Percentiles rank a stretch among this genome's conserved stretches.
Conservation (phyloP, 2,329 filamentous ascomycete genomes). For the Lithohypha guttulata region DNA sequence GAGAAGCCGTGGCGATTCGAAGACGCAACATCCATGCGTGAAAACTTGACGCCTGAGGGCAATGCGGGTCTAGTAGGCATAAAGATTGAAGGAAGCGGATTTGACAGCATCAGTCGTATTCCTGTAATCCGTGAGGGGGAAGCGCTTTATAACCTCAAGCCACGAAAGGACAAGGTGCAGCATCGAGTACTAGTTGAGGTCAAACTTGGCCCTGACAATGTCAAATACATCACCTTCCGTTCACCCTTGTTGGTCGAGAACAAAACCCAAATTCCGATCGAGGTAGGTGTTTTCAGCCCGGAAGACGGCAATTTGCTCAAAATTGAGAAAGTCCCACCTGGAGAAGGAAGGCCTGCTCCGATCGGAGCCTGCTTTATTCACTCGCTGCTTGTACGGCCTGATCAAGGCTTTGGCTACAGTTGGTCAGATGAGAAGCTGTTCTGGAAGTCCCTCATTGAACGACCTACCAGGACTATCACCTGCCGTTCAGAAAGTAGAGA, state of each 20-base stretch:
- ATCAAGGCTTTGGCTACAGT: constrained; percentile 90
- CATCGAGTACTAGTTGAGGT: constrained; percentile 91
- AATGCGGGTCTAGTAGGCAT: constrained; percentile 70
- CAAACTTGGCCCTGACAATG: constrained; percentile 80
- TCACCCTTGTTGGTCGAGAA: constrained; percentile 91
- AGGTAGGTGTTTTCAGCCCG: constrained; percentile 80
- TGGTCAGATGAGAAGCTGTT: constrained; percentile 86
- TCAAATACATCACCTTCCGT: constrained; percentile 94
- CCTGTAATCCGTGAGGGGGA: constrained; percentile 92
- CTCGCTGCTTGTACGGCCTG: constrained; percentile 74
- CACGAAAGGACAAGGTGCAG: constrained; percentile 71
- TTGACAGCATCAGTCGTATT: constrained; percentile 80
- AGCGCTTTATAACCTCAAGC: constrained; percentile 75
- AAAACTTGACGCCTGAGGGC: constrained; percentile 77
- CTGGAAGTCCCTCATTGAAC: constrained; percentile 83
- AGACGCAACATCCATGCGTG: constrained; percentile 90
- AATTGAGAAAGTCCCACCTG: constrained; percentile 93
- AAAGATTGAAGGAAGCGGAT: constrained; percentile 82
- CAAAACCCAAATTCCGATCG: constrained; percentile 89
- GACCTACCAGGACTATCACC: constrained; percentile 74
- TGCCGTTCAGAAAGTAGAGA: constrained; percentile 80
- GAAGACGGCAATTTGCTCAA: constrained; percentile 84
- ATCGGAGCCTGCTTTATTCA: constrained; percentile 89
- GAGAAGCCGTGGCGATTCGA: constrained; percentile 95
- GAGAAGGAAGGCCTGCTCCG: constrained; percentile 78